Evolutionary conservation across 2,329 filamentous ascomycete species (phyloP), one percentile per base, ranked within the genome.

Genomic region (Parastagonospora nodorum): DNA sequence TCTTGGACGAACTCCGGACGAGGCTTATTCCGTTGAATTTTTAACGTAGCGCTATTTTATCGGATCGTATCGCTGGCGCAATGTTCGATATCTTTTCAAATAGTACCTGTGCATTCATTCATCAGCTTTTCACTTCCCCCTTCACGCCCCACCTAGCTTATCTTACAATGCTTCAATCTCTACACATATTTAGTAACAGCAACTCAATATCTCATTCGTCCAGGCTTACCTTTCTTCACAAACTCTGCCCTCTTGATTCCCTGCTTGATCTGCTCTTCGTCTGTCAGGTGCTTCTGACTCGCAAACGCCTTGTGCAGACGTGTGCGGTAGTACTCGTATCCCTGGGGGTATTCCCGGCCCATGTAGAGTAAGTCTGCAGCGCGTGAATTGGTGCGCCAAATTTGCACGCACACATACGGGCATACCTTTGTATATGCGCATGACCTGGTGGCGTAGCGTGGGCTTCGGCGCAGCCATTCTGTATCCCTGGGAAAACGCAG

Each of bases 221-320:
- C n/a, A n/a, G n/a, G n/a, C n/a, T n/a, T n/a, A 91, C 91, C 91
- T 81, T 95, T 97, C 75, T 90, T 95, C 4, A 97, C 91, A 74
- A 89, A 97, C 60, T 95, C 85, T 0, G 92, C 93, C 53, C 88
- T 81, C 35, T 84, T 81, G 48, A 99, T 90, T 0, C 86, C 89
- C 53, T 86, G 81, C 36, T 80, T 82, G 42, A 99, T 97, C 64
- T 90, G 82, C 7, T 82, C 84, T 55, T 93, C 88, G 60, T 94
- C 86, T 2, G 78, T 81, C 50, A 96, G 69, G 35, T 81, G 74
- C 2, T 87, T 84, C 62, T 95, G 91, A 40, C 85, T 84, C 60
- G 87, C 84, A 75, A 97, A 99, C 1, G 93, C 93, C 53, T 86
- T 85, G 76, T 97, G 92, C 8, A 97, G 78, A 2, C 92, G 85